Base-by-base conservation (phyloP, 2,329 filamentous ascomycete genomes). In the Byssochlamys sp. region DNA sequence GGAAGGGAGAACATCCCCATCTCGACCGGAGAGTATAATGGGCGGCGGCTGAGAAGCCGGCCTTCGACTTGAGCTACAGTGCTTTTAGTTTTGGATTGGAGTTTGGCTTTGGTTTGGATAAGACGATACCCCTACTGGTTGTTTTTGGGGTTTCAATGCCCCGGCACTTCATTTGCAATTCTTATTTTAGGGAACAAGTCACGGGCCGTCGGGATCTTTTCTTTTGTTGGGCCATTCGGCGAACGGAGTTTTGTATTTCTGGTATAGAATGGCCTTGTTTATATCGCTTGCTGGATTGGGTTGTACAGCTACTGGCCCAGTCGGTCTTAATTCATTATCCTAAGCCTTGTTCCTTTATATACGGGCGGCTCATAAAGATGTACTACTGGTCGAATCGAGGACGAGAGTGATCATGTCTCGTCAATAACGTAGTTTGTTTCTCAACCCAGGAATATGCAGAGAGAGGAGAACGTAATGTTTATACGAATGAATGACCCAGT, bases 1-100 rank as follows among this genome's bases (percentile, higher is more conserved):
- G 77, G 77, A 2, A 71, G 75, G 50, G 77, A 80, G 62, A 79
- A 80, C 60, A 62, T 72, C 27, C 68, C 69, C 9, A 48, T 59
- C 29, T 68, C 66, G 1, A 63, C 66, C 50, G 64, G 62, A 48
- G 60, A 63, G 26, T 56, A 62, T 24, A 61, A 61, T 55, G 65
- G 67, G 26, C 68, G 72, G 55, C 67, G 67, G 49, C 62, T 71
- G 11, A 66, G 73, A 61, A 66, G 57, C 31, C 67, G 67, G 31
- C 64, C 66, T 53, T 67, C 69, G 24, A 59, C 65, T 53, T 66
- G 63, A 61, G n/a, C 6, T 14, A 45, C n/a, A 14, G n/a, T 19
- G 7, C 19, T 45, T 24, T 5, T 45, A 7, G 4, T 24, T 19
- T n/a, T 45, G 5, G 39, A 45, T 19, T 24, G 39, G 39, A n/a